Conservation (phyloP, 345 rosid genomes). For the Camelina neglecta region DNA sequence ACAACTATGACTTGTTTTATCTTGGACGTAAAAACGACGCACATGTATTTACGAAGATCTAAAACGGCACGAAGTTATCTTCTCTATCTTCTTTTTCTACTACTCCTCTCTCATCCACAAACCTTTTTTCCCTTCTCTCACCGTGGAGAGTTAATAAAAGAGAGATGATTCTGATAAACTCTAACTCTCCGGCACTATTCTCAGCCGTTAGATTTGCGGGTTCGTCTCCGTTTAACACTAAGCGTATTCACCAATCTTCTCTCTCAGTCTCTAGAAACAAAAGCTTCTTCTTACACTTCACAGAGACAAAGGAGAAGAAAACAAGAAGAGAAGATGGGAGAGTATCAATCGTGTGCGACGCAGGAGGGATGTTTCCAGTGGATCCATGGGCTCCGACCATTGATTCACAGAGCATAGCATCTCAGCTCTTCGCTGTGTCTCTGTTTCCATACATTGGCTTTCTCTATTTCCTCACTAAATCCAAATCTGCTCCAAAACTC, state of each 20-base stretch:
- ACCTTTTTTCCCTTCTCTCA: neutral
- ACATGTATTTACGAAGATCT: constrained; percentile 9
- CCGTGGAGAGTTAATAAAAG: neutral
- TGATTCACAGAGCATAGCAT: constrained; percentile 80
- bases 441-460: constrained; percentile 89
- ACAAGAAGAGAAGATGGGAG: constrained; percentile 32
- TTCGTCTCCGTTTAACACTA: constrained; percentile 30
- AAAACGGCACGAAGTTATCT: constrained; percentile 19
- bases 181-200: constrained; percentile 31
- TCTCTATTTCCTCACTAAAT: constrained; percentile 87
- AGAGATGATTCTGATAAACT: constrained; percentile 34
- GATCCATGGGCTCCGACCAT: constrained; percentile 89
- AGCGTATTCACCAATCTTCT: constrained; percentile 4
- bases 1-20: neutral
- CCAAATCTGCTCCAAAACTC: constrained; percentile 80
- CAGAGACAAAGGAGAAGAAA: constrained; percentile 23
- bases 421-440: constrained; percentile 80
- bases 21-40: constrained; percentile 25
- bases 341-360: constrained; percentile 49
- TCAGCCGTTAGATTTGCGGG: constrained; percentile 28
- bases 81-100: constrained; percentile 14
- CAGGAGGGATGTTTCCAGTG: constrained; percentile 67
- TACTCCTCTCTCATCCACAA: constrained; percentile 28
- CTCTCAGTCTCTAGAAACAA: constrained; percentile 27
- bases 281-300: constrained; percentile 30